Evolutionary conservation across 495 filamentous ascomycete genomes (phyloP), one percentile per base, ranked within the genome.

Genomic region (Sphaerosporella brunnea): DNA sequence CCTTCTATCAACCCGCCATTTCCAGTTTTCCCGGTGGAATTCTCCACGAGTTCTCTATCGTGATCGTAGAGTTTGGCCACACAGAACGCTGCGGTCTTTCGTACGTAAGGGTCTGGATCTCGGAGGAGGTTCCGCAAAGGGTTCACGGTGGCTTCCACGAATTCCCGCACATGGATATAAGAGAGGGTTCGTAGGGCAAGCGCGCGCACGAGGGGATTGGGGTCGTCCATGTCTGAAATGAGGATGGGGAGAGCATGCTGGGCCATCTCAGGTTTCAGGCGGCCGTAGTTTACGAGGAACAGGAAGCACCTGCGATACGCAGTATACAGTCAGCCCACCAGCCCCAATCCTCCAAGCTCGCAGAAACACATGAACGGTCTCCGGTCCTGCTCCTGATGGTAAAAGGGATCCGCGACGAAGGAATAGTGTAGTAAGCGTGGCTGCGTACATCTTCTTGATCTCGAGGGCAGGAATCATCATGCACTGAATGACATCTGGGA

Each of bases 1-100:
- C 79, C 74, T 57, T 96, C 90, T 54, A 99, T 96, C 43, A 99
- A 68, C 56, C 94, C 84, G 13, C 84, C 84, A 15, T 68, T 71
- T 7, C 49, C 55, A 1, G 49, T 51, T 16, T 46, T 51, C 1
- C 48, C 46, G 1, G 21, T 45, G 16, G 47, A 49, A 2, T 55
- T 58, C 64, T 99, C 92, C 1, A 99, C 86, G 65, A 88, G 77
- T 55, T 78, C 72, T 60, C 78, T 78, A 62, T 96, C 85, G 55
- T 99, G 92, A 57, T 96, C 90, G 65, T 99, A 96, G 15, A 96
- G 70, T 66, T 99, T 99, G 13, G 90, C 90, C 21, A 99, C 90
- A 59, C 82, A 88, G 62, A 93, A 94, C 16, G 86, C 84, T 1
- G 90, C 86, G 10, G 90, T 99, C 65, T 99, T 99, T 55, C 90